Conservation (phyloP, 2,329 filamentous ascomycete genomes). For the Fusarium sp. region DNA sequence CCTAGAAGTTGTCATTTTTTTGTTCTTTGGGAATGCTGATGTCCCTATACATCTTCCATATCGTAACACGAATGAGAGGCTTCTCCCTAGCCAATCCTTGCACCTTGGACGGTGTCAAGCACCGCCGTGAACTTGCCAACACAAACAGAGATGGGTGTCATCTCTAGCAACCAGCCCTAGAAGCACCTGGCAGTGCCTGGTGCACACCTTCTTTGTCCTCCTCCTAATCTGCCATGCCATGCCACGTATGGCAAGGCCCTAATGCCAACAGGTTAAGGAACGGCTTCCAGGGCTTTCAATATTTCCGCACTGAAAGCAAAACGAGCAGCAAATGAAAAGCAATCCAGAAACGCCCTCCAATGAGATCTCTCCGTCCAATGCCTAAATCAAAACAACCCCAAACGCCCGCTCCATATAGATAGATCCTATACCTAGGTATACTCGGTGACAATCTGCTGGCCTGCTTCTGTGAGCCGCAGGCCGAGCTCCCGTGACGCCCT, state of each 20-base stretch:
- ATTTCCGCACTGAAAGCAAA: slow-evolving; percentile 5
- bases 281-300: slow-evolving; percentile 7
- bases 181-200: not conserved
- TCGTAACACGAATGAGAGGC: slow-evolving; percentile 3
- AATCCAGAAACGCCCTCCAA: slow-evolving; percentile 42
- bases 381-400: slow-evolving; percentile 20
- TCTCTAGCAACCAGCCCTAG: not conserved
- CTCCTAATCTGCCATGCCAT: not conserved
- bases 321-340: slow-evolving; percentile 3
- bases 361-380: slow-evolving; percentile 38
- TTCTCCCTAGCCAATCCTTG: slow-evolving; percentile 2
- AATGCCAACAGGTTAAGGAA: not conserved
- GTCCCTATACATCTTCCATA: not conserved
- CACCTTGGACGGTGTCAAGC: not conserved
- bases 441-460: slow-evolving; percentile 40
- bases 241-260: not conserved
- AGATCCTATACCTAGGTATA: slow-evolving; percentile 30
- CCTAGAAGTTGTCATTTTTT: slow-evolving; percentile 18
- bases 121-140: not conserved
- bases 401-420: slow-evolving; percentile 45
- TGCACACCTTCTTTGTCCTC: not conserved
- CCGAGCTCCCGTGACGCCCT: slow-evolving; percentile 37
- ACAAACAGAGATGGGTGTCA: not conserved
- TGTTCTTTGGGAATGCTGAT: not conserved
- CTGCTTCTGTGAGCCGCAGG: slow-evolving; percentile 43